Base-by-base conservation (phyloP, 176 grass and related monocot genomes). In the Oryza glaberrima region DNA sequence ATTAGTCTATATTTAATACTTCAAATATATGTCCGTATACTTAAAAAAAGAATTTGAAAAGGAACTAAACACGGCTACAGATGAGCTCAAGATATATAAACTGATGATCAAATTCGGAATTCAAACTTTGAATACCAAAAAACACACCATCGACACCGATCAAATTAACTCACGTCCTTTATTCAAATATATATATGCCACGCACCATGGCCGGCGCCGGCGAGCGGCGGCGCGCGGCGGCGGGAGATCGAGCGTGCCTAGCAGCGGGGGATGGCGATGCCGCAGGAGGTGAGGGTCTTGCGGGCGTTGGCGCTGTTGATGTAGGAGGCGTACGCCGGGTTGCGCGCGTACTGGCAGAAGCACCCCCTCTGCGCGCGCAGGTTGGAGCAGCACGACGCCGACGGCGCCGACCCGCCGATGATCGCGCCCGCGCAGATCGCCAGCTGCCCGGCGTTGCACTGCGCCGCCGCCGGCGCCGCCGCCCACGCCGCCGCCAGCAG, bases 301-400 rank as follows among this genome's bases (percentile, higher is more conserved):
- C 63, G 75, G 11, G 84, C 28, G 76, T 10, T 70, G 80, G 63
- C 20, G 84, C 84, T 87, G 63, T 45, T 87, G 69, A 87, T 80
- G 84, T 90, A 90, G n/a, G 3, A 0, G 63, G 69, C 0, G 75
- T 87, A 90, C 7, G 49, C 69, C 20, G 84, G 89, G 89, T 87
- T 76, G 28, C 12, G 36, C 16, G 84, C 84, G 84, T 15, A 90
- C 84, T 87, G 49, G 76, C 89, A 90, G 84, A 87, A 87, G 89
- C 89, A 90, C 1, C 75, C 41, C 20, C 19, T 11, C 89, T 87
- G 88, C 20, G 48, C 49, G 23, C 49, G 61, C 75, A 90, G 89
- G 63, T 9, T 86, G n/a, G 75, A 22, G 89, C 89, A 87, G 84
- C 84, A 87, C 69, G 69, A 0, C 40, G 8, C 47, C 64, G 80